Conservation (phyloP, 202 grass and related monocot genomes). For the Setaria italica region DNA sequence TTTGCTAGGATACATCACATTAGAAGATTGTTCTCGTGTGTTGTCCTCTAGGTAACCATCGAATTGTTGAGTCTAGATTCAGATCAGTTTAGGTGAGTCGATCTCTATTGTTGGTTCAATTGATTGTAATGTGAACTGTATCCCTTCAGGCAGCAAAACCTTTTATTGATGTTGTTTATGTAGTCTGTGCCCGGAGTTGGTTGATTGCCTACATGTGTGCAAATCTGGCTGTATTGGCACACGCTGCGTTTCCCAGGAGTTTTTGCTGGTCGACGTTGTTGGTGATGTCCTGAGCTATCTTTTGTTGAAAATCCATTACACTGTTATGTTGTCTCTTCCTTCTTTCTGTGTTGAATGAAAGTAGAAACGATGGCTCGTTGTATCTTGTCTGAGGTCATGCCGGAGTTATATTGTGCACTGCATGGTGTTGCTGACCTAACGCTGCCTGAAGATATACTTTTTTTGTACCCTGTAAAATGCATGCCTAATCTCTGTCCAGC, state of each 20-base stretch:
- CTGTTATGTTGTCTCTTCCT: background rate
- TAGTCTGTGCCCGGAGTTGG: constrained; percentile 9
- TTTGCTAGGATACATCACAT: background rate
- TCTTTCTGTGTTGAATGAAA: background rate
- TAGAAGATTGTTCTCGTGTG: background rate
- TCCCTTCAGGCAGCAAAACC: background rate
- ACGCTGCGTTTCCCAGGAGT: background rate
- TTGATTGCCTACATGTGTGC: background rate
- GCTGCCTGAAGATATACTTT: background rate
- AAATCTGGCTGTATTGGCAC: background rate
- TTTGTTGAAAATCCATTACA: background rate
- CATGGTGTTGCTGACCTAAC: background rate
- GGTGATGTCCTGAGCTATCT: background rate
- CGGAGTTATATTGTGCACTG: background rate
- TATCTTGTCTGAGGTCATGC: background rate
- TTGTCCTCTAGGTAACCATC: background rate
- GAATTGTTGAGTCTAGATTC: background rate
- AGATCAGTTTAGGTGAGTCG: background rate
- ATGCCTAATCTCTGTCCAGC: background rate
- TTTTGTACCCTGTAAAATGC: background rate
- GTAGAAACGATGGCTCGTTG: background rate
- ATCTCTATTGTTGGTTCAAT: background rate
- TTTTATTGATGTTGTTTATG: background rate
- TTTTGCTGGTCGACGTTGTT: background rate
- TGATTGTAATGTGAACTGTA: background rate